Percentiles rank a stretch among this genome's conserved stretches.
Evolutionary conservation across 768 basidiomycete genomes (phyloP).

Genomic region (Tylopilus rubrobrunneus): DNA sequence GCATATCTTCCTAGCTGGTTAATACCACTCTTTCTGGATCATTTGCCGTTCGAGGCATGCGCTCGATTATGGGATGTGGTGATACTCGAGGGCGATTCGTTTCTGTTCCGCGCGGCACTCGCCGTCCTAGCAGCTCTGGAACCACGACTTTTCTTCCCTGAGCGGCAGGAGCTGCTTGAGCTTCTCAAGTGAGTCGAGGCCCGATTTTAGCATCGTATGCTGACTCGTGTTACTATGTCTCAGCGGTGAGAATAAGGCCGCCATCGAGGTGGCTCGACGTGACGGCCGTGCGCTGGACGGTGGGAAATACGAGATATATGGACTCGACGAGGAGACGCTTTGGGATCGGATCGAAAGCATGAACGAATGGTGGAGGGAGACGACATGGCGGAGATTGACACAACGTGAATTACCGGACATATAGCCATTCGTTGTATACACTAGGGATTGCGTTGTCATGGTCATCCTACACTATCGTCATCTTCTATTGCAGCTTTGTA

Average conservation of each 20-base stretch:
- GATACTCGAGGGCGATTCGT: constrained; percentile 85
- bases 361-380: constrained; percentile 93
- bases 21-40: constrained; percentile 73
- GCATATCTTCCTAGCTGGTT: constrained; percentile 86
- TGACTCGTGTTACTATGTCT: constrained; percentile 6
- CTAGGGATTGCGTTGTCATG: background rate
- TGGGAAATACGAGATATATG: constrained; percentile 83
- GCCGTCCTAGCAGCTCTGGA: constrained; percentile 81
- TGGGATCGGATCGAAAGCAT: constrained; percentile 81
- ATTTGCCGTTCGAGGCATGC: constrained; percentile 88
- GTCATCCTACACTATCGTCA: constrained; percentile 27
- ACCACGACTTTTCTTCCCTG: constrained; percentile 85
- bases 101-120: constrained; percentile 81
- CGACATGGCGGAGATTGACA: constrained; percentile 80
- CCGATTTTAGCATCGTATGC: constrained; percentile 4
- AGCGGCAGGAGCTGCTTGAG: constrained; percentile 71
- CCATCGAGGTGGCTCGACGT: constrained; percentile 76
- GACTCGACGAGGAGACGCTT: constrained; percentile 77
- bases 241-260: constrained; percentile 82
- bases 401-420: constrained; percentile 83
- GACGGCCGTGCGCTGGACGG: constrained; percentile 59
- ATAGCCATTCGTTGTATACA: constrained; percentile 10
- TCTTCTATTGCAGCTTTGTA: constrained; percentile 66
- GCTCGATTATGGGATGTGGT: constrained; percentile 88
- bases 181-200: constrained; percentile 55